Percentiles rank a stretch among this genome's conserved stretches.
These are phyloP conservation scores for Nigrospora oryzae DNA, from an alignment of 2,329 filamentous ascomycete genomes.

Conservation along the genomic window DNA sequence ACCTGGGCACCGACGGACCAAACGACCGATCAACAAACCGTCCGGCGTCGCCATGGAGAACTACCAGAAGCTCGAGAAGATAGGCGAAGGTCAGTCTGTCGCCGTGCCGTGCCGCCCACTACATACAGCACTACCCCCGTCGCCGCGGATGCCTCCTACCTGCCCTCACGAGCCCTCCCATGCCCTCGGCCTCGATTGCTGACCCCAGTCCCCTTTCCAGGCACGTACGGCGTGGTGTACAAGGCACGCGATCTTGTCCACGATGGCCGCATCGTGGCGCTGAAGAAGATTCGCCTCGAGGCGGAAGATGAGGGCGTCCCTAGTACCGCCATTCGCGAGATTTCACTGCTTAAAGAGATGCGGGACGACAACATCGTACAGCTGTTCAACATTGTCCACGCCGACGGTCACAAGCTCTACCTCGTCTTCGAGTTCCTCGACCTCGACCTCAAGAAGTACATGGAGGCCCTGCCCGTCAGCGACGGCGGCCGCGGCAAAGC, in stretches of 20 bases:
- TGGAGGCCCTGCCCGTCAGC: slow-evolving; percentile 79
- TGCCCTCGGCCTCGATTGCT: neutral
- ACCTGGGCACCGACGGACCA: no score
- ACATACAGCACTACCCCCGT: neutral
- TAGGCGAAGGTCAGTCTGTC: slow-evolving; percentile 70
- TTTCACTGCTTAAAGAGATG: slow-evolving; percentile 92
- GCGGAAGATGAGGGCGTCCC: slow-evolving; percentile 92
- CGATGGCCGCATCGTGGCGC: slow-evolving; percentile 75
- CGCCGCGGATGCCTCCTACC: neutral
- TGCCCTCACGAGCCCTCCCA: neutral
- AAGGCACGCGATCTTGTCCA: slow-evolving; percentile 82
- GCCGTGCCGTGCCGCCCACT: neutral
- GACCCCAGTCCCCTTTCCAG: slow-evolving; percentile 31
- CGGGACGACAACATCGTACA: slow-evolving; percentile 83
- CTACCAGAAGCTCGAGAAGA: slow-evolving; percentile 94
- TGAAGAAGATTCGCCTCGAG: slow-evolving; percentile 94
- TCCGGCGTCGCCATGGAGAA: slow-evolving; percentile 62
- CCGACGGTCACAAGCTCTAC: slow-evolving; percentile 90
- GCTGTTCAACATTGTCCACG: slow-evolving; percentile 86
- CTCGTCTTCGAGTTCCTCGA: slow-evolving; percentile 90
- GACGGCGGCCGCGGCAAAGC: slow-evolving; percentile 82
- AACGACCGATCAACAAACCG: no score
- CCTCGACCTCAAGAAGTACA: slow-evolving; percentile 89
- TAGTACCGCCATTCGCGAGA: slow-evolving; percentile 88
- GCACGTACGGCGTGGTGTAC: slow-evolving; percentile 93